Percentiles rank a stretch among this genome's conserved stretches.
Evolutionary conservation across 2,329 filamentous ascomycete genomes (phyloP).

Genomic region (Lasiodiplodia theobromae): DNA sequence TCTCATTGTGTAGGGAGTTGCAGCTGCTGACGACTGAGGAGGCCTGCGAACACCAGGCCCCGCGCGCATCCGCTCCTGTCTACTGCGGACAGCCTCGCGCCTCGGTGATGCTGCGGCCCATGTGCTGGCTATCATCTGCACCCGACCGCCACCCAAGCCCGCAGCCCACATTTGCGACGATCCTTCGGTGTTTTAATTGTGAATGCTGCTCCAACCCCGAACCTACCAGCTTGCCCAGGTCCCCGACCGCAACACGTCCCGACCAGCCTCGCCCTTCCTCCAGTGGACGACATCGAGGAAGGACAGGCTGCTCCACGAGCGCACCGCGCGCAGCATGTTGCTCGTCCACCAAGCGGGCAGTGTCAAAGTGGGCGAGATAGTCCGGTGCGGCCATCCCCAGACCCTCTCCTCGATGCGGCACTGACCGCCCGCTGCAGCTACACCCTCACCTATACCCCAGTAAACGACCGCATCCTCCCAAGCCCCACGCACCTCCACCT

Average conservation of each 20-base stretch:
- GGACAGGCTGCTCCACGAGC: constrained; percentile 42
- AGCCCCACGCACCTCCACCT: constrained; percentile 82
- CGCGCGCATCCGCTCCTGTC: constrained; percentile 13
- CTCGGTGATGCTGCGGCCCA: constrained; percentile 6
- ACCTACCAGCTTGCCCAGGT: constrained; percentile 48
- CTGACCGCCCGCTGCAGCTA: constrained; percentile 54
- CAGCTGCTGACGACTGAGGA: constrained; percentile 1
- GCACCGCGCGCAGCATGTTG: constrained; percentile 68
- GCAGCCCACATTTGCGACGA: constrained; percentile 19
- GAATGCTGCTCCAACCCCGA: constrained; percentile 52
- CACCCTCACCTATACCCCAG: constrained; percentile 90
- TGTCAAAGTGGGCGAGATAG: constrained; percentile 92
- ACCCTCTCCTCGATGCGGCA: background rate
- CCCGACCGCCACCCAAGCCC: constrained; percentile 24
- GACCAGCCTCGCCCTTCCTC: constrained; percentile 44
- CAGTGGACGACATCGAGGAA: constrained; percentile 42
- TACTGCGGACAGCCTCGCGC: background rate
- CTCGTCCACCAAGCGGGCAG: constrained; percentile 89
- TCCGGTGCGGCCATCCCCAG: constrained; percentile 67
- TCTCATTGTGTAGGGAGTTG: constrained; percentile 6
- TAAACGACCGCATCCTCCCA: constrained; percentile 86
- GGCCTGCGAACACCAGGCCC: background rate
- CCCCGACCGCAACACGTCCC: constrained; percentile 42
- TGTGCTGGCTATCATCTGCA: constrained; percentile 10
- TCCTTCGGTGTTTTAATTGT: constrained; percentile 25